Evolutionary conservation across 768 basidiomycete genomes (phyloP).

Genomic region (Russula brevipes): DNA sequence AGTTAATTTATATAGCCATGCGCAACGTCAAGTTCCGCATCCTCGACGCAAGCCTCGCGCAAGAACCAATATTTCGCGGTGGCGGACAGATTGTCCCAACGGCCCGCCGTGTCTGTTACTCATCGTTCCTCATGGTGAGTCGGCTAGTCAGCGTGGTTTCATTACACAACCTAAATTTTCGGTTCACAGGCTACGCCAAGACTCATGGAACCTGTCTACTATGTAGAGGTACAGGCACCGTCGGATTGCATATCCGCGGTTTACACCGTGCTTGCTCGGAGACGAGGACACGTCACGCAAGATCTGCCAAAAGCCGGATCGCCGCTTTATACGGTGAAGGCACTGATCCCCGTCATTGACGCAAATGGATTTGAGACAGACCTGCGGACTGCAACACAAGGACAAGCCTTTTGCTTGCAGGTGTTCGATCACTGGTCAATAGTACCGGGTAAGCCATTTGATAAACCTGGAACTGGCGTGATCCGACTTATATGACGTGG

Average conservation of each 20-base stretch:
- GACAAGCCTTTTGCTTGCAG: conserved; percentile 98
- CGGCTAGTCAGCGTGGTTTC: neutral
- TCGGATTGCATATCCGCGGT: conserved; percentile 98
- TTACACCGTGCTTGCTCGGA: conserved; percentile 96
- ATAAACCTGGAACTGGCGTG: neutral
- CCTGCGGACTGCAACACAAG: conserved; percentile 93
- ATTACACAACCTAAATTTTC: neutral
- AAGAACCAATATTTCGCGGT: conserved; percentile 96
- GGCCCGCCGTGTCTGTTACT: conserved; percentile 97
- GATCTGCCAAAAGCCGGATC: conserved; percentile 98
- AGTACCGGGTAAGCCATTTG: conserved; percentile 71
- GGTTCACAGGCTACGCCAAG: conserved; percentile 77
- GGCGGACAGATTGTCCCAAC: conserved; percentile 99
- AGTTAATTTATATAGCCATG: conserved; percentile 59
- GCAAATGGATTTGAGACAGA: conserved; percentile 99
- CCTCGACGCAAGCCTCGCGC: conserved; percentile 85
- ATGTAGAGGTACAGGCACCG: conserved; percentile 98
- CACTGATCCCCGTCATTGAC: conserved; percentile 96
- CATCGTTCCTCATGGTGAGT: conserved; percentile 94
- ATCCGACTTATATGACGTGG: conserved; percentile 10
- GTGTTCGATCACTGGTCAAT: conserved; percentile 99
- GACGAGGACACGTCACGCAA: conserved; percentile 98
- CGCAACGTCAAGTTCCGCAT: conserved; percentile 98
- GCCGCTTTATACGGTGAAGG: conserved; percentile 96
- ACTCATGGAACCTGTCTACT: conserved; percentile 96